Base-by-base conservation (phyloP, 164 flowering plant species). In the Buxus sempervirens region DNA sequence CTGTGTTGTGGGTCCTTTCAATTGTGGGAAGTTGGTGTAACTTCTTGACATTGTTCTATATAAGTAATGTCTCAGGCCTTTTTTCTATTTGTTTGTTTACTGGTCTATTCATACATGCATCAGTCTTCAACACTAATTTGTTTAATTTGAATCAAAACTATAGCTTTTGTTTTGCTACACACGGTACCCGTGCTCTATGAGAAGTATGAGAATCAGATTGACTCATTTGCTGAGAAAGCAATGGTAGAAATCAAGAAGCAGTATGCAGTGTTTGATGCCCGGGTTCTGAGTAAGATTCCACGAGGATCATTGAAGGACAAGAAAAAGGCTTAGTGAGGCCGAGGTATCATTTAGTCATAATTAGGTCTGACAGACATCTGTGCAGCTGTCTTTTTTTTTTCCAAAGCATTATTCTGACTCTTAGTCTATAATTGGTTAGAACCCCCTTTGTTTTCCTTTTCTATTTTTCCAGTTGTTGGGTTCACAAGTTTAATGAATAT, bases 1-100 rank as follows among this genome's bases (percentile, higher is more conserved):
- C 88, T 75, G 93, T 88, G 25, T 73, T 93, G 73, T 93, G 98
- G 98, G 75, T 85, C 58, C 66, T 89, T 63, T 93, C 96, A 2
- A 74, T 89, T 24, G 73, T 85, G 66, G 96, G 97, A 10, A 83
- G 82, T 68, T 86, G 86, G 62, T 86, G 82, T 85, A 88, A 83
- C 73, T 89, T 90, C 86, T 70, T 93, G 86, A 86, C 96, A 26
- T 73, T 90, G 72, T 77, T 89, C 75, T 93, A 90, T 75, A 81
- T 87, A 75, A 84, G 98, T 93, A 86, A 75, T 51, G 66, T 0
- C 55, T 10, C 54, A 32, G 1, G n/a, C 59, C 0, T 18, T 6
- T 65, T 3, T 38, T 16, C 21, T 49, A 2, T 32, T 27, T 25
- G 4, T n/a, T 10, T 24, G 25, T 14, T 41, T 68, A 25, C 41